Percentiles rank a stretch among this genome's conserved stretches.
These are phyloP conservation scores for Cutaneotrichosporon daszewskae DNA, from an alignment of 1,284 basidiomycete species.

Conservation along the genomic window DNA sequence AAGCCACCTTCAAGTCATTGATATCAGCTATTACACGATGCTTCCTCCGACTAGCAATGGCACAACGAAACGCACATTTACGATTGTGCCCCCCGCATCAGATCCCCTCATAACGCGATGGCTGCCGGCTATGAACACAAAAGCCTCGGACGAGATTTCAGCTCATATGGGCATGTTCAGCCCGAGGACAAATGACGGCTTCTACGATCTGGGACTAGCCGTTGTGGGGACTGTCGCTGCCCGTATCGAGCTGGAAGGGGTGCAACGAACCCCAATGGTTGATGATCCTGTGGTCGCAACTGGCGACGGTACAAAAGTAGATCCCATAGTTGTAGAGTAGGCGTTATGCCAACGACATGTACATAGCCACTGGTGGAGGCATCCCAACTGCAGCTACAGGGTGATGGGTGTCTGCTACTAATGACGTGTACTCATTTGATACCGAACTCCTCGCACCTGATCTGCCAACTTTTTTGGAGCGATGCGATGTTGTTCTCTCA, in stretches of 20 bases:
- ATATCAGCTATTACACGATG: constrained; percentile 65
- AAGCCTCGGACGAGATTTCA: constrained; percentile 71
- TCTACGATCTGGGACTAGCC: constrained; percentile 73
- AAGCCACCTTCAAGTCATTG: background rate
- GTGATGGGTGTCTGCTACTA: no score
- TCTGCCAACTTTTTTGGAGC: no score
- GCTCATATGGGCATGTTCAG: constrained; percentile 89
- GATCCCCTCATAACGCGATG: constrained; percentile 57
- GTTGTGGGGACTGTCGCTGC: constrained; percentile 49
- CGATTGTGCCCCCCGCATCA: constrained; percentile 60
- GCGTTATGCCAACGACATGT: no score
- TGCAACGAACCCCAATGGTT: no score
- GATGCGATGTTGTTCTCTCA: no score
- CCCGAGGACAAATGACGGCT: constrained; percentile 75
- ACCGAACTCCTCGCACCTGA: no score
- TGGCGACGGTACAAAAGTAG: no score
- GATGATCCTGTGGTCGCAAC: background rate
- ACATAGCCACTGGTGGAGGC: no score
- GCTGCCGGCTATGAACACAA: constrained; percentile 58
- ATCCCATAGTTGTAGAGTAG: no score
- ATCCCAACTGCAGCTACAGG: no score
- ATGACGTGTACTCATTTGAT: no score
- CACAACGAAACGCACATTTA: constrained; percentile 63
- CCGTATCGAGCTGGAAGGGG: constrained; percentile 40
- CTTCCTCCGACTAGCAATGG: constrained; percentile 57